A percentile compares a stretch with the other conserved stretches of the same genome.
phyloP scores from a whole-genome alignment of 192 early-diverging fungal genomes.

The Podila clonocystis region DNA sequence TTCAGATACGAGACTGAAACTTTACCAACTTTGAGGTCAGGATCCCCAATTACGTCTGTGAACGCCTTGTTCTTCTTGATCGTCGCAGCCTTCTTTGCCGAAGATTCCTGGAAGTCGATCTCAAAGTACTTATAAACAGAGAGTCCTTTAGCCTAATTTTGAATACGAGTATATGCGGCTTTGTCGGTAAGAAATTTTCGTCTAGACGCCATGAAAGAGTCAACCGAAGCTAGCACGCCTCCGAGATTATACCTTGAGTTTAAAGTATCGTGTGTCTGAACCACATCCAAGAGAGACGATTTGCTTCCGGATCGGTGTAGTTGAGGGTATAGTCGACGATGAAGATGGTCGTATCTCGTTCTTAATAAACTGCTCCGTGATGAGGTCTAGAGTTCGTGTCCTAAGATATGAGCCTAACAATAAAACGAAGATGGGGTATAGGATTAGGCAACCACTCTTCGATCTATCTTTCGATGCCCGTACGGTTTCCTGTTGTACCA shows the following conservation, averaged over 20 bases:
- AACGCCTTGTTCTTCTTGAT: constrained; percentile 63
- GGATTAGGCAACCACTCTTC: neutral
- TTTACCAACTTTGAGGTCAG: constrained; percentile 50
- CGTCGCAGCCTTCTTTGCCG: constrained; percentile 76
- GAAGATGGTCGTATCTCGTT: neutral
- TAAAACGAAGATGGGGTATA: neutral
- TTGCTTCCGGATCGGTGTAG: constrained; percentile 63
- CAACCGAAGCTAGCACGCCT: too few species aligned
- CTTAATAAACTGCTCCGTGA: constrained; percentile 73
- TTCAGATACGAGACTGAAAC: neutral
- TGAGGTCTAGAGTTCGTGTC: constrained; percentile 69
- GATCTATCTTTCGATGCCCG: neutral
- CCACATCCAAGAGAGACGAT: constrained; percentile 92
- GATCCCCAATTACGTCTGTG: constrained; percentile 44
- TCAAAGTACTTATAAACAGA: constrained; percentile 78
- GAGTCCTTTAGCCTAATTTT: constrained; percentile 22
- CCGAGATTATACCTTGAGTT: constrained; percentile 81
- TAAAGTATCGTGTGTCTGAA: constrained; percentile 92
- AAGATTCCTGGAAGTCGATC: constrained; percentile 92
- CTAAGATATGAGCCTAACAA: constrained; percentile 80
- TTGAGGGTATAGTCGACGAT: neutral
- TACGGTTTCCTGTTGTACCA: too few species aligned
- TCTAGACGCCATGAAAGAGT: too few species aligned
- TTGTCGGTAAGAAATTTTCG: too few species aligned
- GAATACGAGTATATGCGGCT: too few species aligned